Evolutionary conservation across 495 filamentous ascomycete genomes (phyloP).

Genomic region (Podospora fimiseda): DNA sequence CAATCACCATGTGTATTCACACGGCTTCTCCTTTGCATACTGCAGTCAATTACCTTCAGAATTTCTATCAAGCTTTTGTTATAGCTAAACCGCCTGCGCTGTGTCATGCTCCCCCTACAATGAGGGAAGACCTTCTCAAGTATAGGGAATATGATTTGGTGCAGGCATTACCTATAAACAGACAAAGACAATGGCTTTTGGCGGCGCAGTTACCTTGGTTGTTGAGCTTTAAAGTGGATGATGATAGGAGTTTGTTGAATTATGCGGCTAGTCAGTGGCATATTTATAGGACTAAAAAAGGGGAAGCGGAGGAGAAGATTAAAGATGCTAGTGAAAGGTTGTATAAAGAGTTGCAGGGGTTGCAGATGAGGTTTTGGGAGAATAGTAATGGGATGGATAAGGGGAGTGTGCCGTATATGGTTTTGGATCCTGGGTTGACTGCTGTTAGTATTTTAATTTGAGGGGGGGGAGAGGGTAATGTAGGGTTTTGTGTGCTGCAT

Average conservation of each 20-base stretch:
- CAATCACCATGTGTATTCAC: constrained; percentile 57
- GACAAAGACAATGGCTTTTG: constrained; percentile 36
- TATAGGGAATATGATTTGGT: constrained; percentile 34
- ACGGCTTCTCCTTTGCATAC: constrained; percentile 45
- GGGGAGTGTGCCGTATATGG: constrained; percentile 36
- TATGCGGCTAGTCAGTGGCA: constrained; percentile 32
- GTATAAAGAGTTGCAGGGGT: constrained; percentile 21
- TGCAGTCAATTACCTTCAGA: constrained; percentile 45
- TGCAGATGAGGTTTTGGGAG: constrained; percentile 19
- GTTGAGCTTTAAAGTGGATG: constrained; percentile 37
- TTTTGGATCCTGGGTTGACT: constrained; percentile 35
- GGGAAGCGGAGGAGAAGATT: constrained; percentile 9
- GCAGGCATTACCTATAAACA: constrained; percentile 35
- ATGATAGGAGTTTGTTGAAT: constrained; percentile 32
- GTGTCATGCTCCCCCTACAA: constrained; percentile 26
- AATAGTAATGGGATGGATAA: constrained; percentile 24
- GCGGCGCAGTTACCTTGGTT: constrained; percentile 39
- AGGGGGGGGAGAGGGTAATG: neutral
- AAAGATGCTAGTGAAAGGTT: constrained; percentile 20
- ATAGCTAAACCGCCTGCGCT: constrained; percentile 39
- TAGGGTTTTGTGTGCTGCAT: too few species aligned
- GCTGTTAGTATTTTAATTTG: constrained; percentile 38
- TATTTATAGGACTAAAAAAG: constrained; percentile 21
- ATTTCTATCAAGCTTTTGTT: constrained; percentile 45
- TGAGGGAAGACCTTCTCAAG: constrained; percentile 18